Percentiles rank a stretch among this genome's conserved stretches.
Conservation (phyloP, 2,329 filamentous ascomycete genomes). For the Epichloe scottii region DNA sequence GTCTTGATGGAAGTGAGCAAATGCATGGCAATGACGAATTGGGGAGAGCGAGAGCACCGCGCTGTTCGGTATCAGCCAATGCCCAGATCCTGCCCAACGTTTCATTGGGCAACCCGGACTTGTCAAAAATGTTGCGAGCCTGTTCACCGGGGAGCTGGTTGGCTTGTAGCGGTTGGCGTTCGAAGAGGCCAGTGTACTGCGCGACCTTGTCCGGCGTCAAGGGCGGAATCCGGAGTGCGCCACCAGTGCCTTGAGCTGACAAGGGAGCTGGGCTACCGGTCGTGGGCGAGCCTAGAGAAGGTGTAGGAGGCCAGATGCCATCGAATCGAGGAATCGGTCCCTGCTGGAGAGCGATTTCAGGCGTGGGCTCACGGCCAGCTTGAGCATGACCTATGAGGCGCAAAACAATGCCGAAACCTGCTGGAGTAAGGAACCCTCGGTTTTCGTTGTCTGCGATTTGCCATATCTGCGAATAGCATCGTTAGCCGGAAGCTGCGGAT, state of each 20-base stretch:
- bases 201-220: slow-evolving; percentile 77
- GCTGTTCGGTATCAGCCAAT: slow-evolving; percentile 84
- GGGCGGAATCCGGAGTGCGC: slow-evolving; percentile 75
- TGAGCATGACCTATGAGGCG: slow-evolving; percentile 94
- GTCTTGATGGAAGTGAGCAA: slow-evolving; percentile 84
- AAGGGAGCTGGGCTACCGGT: slow-evolving; percentile 27
- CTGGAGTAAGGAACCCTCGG: slow-evolving; percentile 79
- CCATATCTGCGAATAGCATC: slow-evolving; percentile 61
- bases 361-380: slow-evolving; percentile 66
- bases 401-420: slow-evolving; percentile 86
- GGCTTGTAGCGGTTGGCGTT: slow-evolving; percentile 70
- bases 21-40: slow-evolving; percentile 98
- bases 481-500: slow-evolving; percentile 4
- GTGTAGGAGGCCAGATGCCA: slow-evolving; percentile 37
- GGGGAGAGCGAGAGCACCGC: slow-evolving; percentile 71
- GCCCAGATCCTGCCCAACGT: slow-evolving; percentile 92
- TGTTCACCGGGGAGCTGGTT: slow-evolving; percentile 66
- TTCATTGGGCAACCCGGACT: slow-evolving; percentile 80
- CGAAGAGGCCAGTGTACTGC: slow-evolving; percentile 83
- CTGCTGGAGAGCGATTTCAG: slow-evolving; percentile 71
- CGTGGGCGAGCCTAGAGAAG: slow-evolving; percentile 25
- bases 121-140: slow-evolving; percentile 91
- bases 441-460: slow-evolving; percentile 97
- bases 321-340: slow-evolving; percentile 91
- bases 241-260: slow-evolving; percentile 48